Evolutionary conservation across 495 filamentous ascomycete species (phyloP).

Genomic region (Opeltia flavorubescens): DNA sequence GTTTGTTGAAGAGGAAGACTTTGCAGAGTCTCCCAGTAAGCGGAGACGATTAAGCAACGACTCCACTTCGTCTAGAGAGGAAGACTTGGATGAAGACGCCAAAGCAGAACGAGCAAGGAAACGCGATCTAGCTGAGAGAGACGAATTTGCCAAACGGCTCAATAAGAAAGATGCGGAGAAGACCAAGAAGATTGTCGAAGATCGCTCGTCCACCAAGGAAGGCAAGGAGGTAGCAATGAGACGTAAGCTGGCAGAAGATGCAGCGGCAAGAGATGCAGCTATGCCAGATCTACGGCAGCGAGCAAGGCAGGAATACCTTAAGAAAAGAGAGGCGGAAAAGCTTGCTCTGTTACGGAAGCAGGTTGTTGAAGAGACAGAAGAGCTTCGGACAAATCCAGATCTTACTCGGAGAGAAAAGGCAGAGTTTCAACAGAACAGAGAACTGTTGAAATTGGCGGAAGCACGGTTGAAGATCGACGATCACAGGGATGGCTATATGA

Average conservation of each 20-base stretch:
- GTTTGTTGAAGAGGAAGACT: constrained; percentile 28
- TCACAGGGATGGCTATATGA: constrained; percentile 80
- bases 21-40: constrained; percentile 42
- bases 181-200: constrained; percentile 58
- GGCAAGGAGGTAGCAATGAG: constrained; percentile 43
- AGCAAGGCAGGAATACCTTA: constrained; percentile 83
- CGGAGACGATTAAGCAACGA: constrained; percentile 42
- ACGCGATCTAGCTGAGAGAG: constrained; percentile 54
- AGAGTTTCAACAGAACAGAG: constrained; percentile 81
- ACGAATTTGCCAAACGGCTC: constrained; percentile 61
- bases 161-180: constrained; percentile 53
- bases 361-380: constrained; percentile 78
- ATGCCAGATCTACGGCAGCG: constrained; percentile 67
- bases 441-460: constrained; percentile 76
- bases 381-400: constrained; percentile 61
- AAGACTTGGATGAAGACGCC: constrained; percentile 45
- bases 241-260: constrained; percentile 50
- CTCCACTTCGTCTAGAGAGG: constrained; percentile 31
- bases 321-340: constrained; percentile 79
- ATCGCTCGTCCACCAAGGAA: constrained; percentile 42
- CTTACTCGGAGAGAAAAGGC: constrained; percentile 69
- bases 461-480: constrained; percentile 82
- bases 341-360: constrained; percentile 76
- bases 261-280: constrained; percentile 42
- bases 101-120: constrained; percentile 40